Evolutionary conservation across 2,329 filamentous ascomycete species (phyloP).

Genomic region (Calonectria ilicicola): DNA sequence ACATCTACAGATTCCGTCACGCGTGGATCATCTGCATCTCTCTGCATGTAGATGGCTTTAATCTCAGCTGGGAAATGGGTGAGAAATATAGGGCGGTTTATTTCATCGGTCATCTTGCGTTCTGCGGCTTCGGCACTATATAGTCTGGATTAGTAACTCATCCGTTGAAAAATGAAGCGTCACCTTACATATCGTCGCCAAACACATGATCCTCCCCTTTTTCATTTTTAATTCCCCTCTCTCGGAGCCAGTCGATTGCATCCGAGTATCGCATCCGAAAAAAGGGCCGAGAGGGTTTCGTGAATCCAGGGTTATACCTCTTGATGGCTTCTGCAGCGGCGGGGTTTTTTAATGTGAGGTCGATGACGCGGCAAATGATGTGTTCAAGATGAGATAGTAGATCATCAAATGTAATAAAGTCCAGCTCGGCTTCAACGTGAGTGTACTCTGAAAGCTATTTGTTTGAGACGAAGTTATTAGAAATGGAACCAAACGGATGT

Average conservation of each 20-base stretch:
- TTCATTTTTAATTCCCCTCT: constrained; percentile 93
- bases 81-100: constrained; percentile 94
- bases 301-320: constrained; percentile 91
- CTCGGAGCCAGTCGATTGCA: constrained; percentile 92
- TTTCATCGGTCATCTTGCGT: constrained; percentile 95
- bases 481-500: neutral
- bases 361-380: constrained; percentile 87
- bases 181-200: constrained; percentile 83
- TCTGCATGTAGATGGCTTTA: constrained; percentile 54
- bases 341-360: constrained; percentile 80
- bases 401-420: constrained; percentile 94
- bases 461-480: neutral
- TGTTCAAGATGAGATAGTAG: constrained; percentile 89
- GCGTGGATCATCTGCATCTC: neutral
- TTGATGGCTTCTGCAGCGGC: constrained; percentile 79
- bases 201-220: constrained; percentile 91
- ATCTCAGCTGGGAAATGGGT: constrained; percentile 99
- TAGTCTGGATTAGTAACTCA: no score
- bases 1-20: neutral
- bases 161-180: no score
- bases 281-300: constrained; percentile 85
- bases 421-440: constrained; percentile 94
- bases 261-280: constrained; percentile 95
- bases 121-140: constrained; percentile 86
- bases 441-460: constrained; percentile 86